phyloP scores from a whole-genome alignment of 2,329 filamentous ascomycete genomes.

The Metarhizium rileyi region DNA sequence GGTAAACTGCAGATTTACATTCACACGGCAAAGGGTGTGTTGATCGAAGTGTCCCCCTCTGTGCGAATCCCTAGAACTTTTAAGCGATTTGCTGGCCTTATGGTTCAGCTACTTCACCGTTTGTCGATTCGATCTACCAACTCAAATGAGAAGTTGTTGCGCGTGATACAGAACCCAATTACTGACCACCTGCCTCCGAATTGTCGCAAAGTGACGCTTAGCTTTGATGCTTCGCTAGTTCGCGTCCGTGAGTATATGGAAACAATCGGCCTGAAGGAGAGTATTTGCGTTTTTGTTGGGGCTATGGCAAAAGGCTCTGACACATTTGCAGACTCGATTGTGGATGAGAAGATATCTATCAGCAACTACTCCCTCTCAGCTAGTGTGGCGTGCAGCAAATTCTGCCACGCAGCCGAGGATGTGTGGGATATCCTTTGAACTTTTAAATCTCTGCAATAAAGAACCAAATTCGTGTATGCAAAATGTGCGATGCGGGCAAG shows the following conservation, averaged over 20 bases:
- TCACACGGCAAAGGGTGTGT: constrained; percentile 89
- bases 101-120: constrained; percentile 95
- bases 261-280: constrained; percentile 69
- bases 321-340: constrained; percentile 87
- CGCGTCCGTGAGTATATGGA: constrained; percentile 84
- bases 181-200: constrained; percentile 94
- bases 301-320: constrained; percentile 97
- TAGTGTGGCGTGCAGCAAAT: constrained; percentile 98
- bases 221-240: constrained; percentile 83
- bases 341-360: constrained; percentile 96
- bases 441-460: neutral
- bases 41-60: constrained; percentile 97
- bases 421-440: constrained; percentile 83
- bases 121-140: constrained; percentile 94
- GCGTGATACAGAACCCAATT: constrained; percentile 96
- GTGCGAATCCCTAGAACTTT: constrained; percentile 97
- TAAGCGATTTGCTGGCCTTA: constrained; percentile 95
- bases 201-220: constrained; percentile 94
- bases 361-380: constrained; percentile 97
- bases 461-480: neutral
- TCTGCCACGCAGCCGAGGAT: constrained; percentile 96
- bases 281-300: constrained; percentile 94
- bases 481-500: constrained; percentile 8
- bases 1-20: constrained; percentile 98
- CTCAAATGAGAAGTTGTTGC: constrained; percentile 93